Conservation (phyloP, 192 early-diverging fungal genomes). For the Physocladia obscura region DNA sequence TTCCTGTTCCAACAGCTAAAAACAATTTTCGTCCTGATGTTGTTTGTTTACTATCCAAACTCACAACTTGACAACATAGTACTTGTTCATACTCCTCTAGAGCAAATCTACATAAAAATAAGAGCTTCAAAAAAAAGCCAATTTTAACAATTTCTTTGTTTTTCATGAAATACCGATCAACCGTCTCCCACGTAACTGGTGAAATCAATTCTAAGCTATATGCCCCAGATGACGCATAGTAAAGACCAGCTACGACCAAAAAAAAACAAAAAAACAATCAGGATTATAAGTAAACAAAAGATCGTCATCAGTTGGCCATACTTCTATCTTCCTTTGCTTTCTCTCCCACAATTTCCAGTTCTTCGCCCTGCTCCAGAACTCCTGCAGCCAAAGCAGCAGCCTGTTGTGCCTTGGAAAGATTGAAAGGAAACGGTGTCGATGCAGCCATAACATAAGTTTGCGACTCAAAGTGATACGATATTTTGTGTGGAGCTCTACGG, state of each 20-base stretch:
- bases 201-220: slow-evolving; percentile 86
- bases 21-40: slow-evolving; percentile 80
- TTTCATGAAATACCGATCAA: no score
- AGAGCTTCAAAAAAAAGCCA: no score
- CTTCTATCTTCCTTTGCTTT: slow-evolving; percentile 41
- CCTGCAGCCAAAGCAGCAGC: slow-evolving; percentile 54
- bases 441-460: slow-evolving; percentile 80
- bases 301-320: no score
- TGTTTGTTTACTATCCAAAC: slow-evolving; percentile 82
- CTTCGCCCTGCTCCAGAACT: slow-evolving; percentile 63
- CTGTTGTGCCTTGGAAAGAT: slow-evolving; percentile 62
- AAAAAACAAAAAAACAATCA: slow-evolving; percentile 1
- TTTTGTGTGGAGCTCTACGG: slow-evolving; percentile 67
- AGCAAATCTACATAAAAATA: slow-evolving; percentile 32
- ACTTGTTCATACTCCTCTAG: slow-evolving; percentile 86
- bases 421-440: slow-evolving; percentile 63
- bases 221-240: slow-evolving; percentile 55
- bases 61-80: slow-evolving; percentile 70
- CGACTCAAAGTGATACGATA: slow-evolving; percentile 80
- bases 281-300: slow-evolving; percentile 5
- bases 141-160: no score
- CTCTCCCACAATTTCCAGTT: slow-evolving; percentile 27
- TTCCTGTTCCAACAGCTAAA: slow-evolving; percentile 84
- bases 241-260: slow-evolving; percentile 37
- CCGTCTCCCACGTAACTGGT: slow-evolving; percentile 92